Base-by-base conservation (phyloP, 129 eudicot genomes). In the Saussurea involucrata region DNA sequence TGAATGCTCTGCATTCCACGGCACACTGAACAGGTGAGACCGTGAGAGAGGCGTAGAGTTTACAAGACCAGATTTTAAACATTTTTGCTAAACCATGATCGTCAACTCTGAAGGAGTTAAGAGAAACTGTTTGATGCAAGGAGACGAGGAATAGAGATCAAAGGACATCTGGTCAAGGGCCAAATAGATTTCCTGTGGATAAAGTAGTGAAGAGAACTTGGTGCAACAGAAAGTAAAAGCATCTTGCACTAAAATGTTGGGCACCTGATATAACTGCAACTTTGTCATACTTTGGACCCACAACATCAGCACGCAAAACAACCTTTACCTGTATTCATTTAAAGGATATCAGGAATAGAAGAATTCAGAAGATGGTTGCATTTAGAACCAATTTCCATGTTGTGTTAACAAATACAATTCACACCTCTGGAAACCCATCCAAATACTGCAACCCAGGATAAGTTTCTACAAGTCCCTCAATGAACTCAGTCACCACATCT, bases 401-500 rank as follows among this genome's bases (percentile, higher is more conserved):
- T 24, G 53, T 79, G 3, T 55, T 40, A 58, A 9, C n/a, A 44
- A 53, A 64, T 57, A 24, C 64, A 29, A n/a, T 29, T 66, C 64
- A 79, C 37, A 93, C 97, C 86, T 92, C 92, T 17, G 99, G 97
- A 73, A 95, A 92, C 24, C 97, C 99, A 88, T 95, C 97, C 90
- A 95, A 79, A 73, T 92, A 92, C 83, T 95, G 99, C 94, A 95
- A 84, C 57, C 95, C 97, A 24, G 98, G 98, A 87, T 91, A 95
- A 22, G 97, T 95, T 87, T 95, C 98, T 65, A 95, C 96, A 80
- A 95, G 89, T 65, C 97, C 99, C 72, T 95, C 99, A 68, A 92
- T 92, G 82, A 95, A 92, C 86, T 95, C 99, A 3, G 97, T 95
- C 79, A 95, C 99, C 66, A 90, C 99, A 84, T 86, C 98, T 95